A percentile compares a stretch with the other conserved stretches of the same genome.
phyloP scores from a whole-genome alignment of 441 rosid species.

The Syzygium syzygioides region DNA sequence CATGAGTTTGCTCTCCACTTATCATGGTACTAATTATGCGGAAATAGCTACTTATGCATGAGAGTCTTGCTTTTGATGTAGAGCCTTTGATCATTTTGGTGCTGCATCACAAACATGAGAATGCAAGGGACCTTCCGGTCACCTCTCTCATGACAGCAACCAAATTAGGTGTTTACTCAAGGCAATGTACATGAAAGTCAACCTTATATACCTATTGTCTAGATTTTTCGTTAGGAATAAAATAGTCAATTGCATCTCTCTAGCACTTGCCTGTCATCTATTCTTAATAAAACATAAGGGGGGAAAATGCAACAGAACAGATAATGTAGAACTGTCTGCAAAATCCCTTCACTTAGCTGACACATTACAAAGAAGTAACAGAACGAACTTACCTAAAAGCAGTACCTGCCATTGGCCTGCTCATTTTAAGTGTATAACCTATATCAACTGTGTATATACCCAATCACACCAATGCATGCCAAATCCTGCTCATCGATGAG shows the following conservation, averaged over 20 bases:
- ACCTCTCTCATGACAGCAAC: not conserved
- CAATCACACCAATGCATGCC: not conserved
- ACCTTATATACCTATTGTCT: not conserved
- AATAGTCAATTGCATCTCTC: not conserved
- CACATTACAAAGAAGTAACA: not conserved
- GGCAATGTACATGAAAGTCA: not conserved
- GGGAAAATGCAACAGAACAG: not conserved
- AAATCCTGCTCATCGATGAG: not conserved
- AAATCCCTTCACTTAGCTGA: not conserved
- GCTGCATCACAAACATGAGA: not conserved
- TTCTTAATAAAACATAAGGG: not conserved
- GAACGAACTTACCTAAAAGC: not conserved
- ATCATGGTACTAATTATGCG: not conserved
- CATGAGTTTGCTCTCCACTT: not conserved
- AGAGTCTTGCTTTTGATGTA: not conserved
- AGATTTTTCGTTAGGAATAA: not conserved
- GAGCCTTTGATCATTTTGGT: not conserved
- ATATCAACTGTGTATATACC: not conserved
- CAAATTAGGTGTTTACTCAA: not conserved
- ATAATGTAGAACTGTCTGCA: not conserved
- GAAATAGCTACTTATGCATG: not conserved
- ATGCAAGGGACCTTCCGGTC: not conserved
- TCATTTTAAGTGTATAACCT: not conserved
- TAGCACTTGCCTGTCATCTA: not conserved
- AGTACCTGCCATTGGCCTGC: not conserved